A percentile compares a stretch with the other conserved stretches of the same genome.
phyloP scores from a whole-genome alignment of 2,329 filamentous ascomycete genomes.

The Curvularia lunata region DNA sequence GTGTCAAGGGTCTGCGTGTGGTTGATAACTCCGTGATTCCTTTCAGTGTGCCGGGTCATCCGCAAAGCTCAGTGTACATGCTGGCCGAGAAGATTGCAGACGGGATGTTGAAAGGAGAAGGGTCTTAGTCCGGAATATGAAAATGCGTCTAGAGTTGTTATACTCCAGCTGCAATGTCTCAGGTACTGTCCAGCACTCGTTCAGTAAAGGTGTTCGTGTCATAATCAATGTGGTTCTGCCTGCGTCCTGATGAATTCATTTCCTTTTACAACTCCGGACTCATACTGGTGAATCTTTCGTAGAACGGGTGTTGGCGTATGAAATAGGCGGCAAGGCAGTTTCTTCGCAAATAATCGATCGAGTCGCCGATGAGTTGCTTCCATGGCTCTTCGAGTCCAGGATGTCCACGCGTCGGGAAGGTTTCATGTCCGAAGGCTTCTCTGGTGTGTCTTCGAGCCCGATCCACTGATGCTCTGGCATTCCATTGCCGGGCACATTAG shows the following conservation, averaged over 20 bases:
- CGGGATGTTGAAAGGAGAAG: neutral
- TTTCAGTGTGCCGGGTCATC: conserved; percentile 46
- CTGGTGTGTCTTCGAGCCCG: neutral
- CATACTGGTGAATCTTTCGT: neutral
- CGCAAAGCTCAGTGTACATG: conserved; percentile 34
- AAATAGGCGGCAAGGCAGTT: neutral
- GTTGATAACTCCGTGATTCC: conserved; percentile 45
- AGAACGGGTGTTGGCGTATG: neutral
- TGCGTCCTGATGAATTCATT: neutral
- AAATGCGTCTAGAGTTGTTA: neutral
- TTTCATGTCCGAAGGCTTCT: neutral
- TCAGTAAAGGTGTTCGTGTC: neutral
- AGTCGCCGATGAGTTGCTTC: neutral
- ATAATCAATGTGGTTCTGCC: neutral
- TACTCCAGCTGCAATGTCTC: neutral
- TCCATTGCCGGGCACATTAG: neutral
- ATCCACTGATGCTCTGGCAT: conserved; percentile 3
- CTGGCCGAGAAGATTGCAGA: conserved; percentile 30
- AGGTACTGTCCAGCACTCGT: neutral
- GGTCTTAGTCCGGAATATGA: neutral
- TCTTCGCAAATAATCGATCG: neutral
- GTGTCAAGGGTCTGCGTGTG: conserved; percentile 43
- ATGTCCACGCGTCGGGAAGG: neutral
- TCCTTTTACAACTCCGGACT: neutral
- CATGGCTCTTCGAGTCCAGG: neutral